Evolutionary conservation across 2,329 filamentous ascomycete genomes (phyloP), one percentile per base, ranked within the genome.

Genomic region (Coleophoma eucalyptorum): DNA sequence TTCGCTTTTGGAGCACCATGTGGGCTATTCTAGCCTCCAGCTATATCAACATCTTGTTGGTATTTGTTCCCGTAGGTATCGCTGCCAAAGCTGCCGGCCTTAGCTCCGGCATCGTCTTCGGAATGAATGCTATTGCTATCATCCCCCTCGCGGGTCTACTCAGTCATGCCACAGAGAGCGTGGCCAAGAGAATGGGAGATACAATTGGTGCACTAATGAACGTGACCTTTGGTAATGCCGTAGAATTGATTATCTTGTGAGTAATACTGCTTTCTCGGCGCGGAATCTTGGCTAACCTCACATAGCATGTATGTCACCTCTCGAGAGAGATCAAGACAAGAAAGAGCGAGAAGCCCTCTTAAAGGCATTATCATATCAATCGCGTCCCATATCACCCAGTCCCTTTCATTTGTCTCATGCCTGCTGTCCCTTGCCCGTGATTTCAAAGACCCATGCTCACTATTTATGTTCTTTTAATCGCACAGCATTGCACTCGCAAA

Each of bases 61-160:
- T 92, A 49, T 91, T 91, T 63, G 89, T 93, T 31, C 89, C 89
- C 7, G 76, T 89, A 48, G 89, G 89, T 60, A 92, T 94, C 61
- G 77, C 77, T 52, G 76, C 84, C 50, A 75, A 86, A 50, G 72
- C 78, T 50, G 66, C 82, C 26, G 63, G 69, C 10, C 72, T 74
- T 54, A 75, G 76, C 49, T 79, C 84, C 18, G 84, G 78, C 41
- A 70, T 88, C 51, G 72, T 88, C 54, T 91, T 91, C 65, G 84
- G 79, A 51, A 78, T 90, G 72, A 91, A 91, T 65, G 84, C 85
- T 47, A 74, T 90, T 57, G 87, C 87, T 59, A 87, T 91, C 62
- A 79, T 91, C 52, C 87, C 87, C 21, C 74, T 91, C 55, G 87
- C 87, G 46, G 87, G 84, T 50, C 69, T 91, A 48, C 73, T 91